A percentile compares a stretch with the other conserved stretches of the same genome.
Conservation (phyloP, 371 early-diverging fungal genomes). For the Mycotypha africana region DNA sequence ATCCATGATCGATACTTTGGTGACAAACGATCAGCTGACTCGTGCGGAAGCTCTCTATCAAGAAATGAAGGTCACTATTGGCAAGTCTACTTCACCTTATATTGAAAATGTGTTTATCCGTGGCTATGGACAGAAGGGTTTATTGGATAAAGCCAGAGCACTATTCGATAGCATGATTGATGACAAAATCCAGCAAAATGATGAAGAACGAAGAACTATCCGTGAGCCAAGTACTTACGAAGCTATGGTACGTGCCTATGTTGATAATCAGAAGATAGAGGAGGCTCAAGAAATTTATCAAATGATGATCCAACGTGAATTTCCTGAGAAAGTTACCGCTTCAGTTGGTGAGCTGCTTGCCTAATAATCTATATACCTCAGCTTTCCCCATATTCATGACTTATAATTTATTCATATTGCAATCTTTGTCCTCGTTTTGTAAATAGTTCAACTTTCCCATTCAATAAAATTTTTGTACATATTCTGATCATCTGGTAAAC, state of each 20-base stretch:
- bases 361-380: too few species aligned
- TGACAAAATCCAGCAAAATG: constrained; percentile 15
- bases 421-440: too few species aligned
- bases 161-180: constrained; percentile 54
- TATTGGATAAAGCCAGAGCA: constrained; percentile 38
- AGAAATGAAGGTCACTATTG: constrained; percentile 8
- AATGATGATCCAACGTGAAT: constrained; percentile 39
- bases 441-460: too few species aligned
- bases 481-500: too few species aligned
- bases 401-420: too few species aligned
- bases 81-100: constrained; percentile 46
- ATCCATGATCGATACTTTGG: constrained; percentile 52
- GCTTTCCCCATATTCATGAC: too few species aligned
- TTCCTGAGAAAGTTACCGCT: constrained; percentile 44
- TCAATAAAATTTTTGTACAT: too few species aligned
- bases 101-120: constrained; percentile 63
- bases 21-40: constrained; percentile 35
- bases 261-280: constrained; percentile 36
- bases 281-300: constrained; percentile 42
- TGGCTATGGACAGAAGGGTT: constrained; percentile 50
- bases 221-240: constrained; percentile 64
- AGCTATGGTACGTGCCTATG: constrained; percentile 55
- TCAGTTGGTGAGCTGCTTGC: constrained; percentile 36
- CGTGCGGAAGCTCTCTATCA: constrained; percentile 37
- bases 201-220: constrained; percentile 21